Evolutionary conservation across 495 filamentous ascomycete genomes (phyloP).

Genomic region (Pseudomonodictys pantanalensis): DNA sequence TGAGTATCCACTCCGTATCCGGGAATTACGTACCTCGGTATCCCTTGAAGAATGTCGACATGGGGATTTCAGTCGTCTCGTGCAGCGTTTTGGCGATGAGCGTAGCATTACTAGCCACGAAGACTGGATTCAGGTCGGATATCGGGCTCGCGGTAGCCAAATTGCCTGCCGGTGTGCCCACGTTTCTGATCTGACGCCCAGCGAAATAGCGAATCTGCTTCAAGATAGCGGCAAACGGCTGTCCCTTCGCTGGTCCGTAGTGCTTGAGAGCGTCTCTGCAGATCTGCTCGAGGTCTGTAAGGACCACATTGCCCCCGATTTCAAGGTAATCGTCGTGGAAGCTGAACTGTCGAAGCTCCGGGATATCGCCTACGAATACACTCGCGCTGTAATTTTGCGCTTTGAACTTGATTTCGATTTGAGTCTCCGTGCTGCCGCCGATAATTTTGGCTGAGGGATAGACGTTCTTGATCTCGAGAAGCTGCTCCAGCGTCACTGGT

Average conservation of each 20-base stretch:
- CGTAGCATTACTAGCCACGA: slow-evolving; percentile 80
- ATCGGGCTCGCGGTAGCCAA: slow-evolving; percentile 94
- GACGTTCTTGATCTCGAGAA: slow-evolving; percentile 83
- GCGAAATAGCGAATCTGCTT: slow-evolving; percentile 91
- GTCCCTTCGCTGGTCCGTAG: slow-evolving; percentile 69
- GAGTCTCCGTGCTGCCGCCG: slow-evolving; percentile 92
- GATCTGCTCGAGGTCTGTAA: slow-evolving; percentile 77
- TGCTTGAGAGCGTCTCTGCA: slow-evolving; percentile 73
- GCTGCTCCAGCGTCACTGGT: slow-evolving; percentile 79
- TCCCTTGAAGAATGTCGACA: slow-evolving; percentile 88
- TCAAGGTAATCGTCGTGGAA: slow-evolving; percentile 79
- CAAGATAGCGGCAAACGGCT: slow-evolving; percentile 69
- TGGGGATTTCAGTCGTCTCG: slow-evolving; percentile 75
- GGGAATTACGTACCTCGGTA: too few species aligned
- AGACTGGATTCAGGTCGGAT: slow-evolving; percentile 92
- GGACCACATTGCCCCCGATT: slow-evolving; percentile 85
- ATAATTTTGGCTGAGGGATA: slow-evolving; percentile 90
- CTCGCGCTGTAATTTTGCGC: slow-evolving; percentile 84
- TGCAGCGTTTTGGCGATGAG: slow-evolving; percentile 72
- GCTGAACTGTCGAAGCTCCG: slow-evolving; percentile 75
- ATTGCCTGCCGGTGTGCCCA: slow-evolving; percentile 94
- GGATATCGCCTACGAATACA: slow-evolving; percentile 90
- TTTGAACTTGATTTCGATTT: slow-evolving; percentile 99
- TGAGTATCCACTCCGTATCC: too few species aligned
- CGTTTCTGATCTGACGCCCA: slow-evolving; percentile 92